Base-by-base conservation (phyloP, 2,329 filamentous ascomycete genomes). In the Blastomyces silverae region DNA sequence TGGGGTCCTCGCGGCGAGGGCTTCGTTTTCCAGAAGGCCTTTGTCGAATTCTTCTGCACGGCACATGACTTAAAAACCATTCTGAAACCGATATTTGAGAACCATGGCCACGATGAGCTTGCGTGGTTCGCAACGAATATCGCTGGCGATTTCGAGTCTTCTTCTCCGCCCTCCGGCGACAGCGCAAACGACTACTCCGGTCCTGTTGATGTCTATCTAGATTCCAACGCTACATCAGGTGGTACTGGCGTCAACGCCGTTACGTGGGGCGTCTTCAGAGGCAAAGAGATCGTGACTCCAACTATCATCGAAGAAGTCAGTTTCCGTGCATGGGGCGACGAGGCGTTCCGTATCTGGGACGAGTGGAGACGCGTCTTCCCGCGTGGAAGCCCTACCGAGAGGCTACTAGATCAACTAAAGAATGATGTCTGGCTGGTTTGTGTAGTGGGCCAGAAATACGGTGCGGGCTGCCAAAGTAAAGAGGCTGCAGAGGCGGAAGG, bases 21-120 rank as follows among this genome's bases (percentile, higher is more conserved):
- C 22, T 97, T 96, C 75, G 92, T 97, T 59, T 99, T 97, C 81
- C 94, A 99, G 74, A 99, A 97, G 78, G 89, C 93, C 0, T 99
- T 99, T 76, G 92, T 99, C 62, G 94, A 99, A 76, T 91, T 97
- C 79, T 99, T 99, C 82, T 80, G 96, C 65, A 87, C 92, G 0
- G 79, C 82, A 0, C 76, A 83, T 0, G 90, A 93, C 74, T 97
- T 92, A 87, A 76, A 79, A 20, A 75, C 69, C 4, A 72, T 75
- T 1, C 82, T 99, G 42, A 84, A 85, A 68, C 81, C 82, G 3
- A 84, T 85, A 65, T 84, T 97, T 56, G 74, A 77, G 62, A 79
- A 78, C 13, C 78, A 84, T 46, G 85, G 85, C 63, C 82, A 86
- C 60, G 86, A 88, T 53, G 83, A 85, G 61, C 84, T 97, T 48